Base-by-base conservation (phyloP, 306 rosid species). In the Amphicarpaea edgeworthii region DNA sequence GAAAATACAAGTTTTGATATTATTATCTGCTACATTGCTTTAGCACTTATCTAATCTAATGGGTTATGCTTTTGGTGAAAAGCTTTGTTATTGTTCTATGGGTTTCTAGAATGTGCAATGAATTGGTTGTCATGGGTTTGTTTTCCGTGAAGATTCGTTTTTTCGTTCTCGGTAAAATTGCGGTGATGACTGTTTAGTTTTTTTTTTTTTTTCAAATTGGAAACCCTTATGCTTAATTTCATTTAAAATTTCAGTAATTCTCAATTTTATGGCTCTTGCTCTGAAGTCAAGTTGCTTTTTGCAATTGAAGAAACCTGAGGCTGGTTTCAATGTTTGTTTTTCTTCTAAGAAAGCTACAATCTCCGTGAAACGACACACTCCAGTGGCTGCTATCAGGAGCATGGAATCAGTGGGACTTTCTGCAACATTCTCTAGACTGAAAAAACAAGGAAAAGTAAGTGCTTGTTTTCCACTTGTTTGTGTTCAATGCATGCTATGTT, bases 401-500 rank as follows among this genome's bases (percentile, higher is more conserved):
- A 54, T 71, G 80, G 61, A 84, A 51, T 16, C 90, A 28, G 83
- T 86, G 26, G 90, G 97, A 26, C 87, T 95, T 65, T 84, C 97
- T 28, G 86, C 87, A 78, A 95, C 97, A 6, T 95, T 95, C 85
- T 72, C 45, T 54, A 90, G 82, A 51, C 50, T 95, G 76, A 95
- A 74, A 50, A 71, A 80, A 59, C 80, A 88, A 45, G 93, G 96
- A 66, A 90, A 89, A 86, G 99, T 92, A 50, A 72, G 82, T 21
- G 20, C 64, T 38, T 70, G 11, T n/a, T 61, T 62, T 64, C 42
- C 65, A 63, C 37, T 54, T 40, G 2, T 68, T 42, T 70, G n/a
- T n/a, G n/a, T 30, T 57, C 76, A 8, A 30, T 1, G 21, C 4
- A 7, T 23, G 24, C 6, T 16, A 20, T 12, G 40, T 50, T 75